A percentile compares a stretch with the other conserved stretches of the same genome.
phyloP scores from a whole-genome alignment of 192 early-diverging fungal species.

The Funneliformis mosseae region DNA sequence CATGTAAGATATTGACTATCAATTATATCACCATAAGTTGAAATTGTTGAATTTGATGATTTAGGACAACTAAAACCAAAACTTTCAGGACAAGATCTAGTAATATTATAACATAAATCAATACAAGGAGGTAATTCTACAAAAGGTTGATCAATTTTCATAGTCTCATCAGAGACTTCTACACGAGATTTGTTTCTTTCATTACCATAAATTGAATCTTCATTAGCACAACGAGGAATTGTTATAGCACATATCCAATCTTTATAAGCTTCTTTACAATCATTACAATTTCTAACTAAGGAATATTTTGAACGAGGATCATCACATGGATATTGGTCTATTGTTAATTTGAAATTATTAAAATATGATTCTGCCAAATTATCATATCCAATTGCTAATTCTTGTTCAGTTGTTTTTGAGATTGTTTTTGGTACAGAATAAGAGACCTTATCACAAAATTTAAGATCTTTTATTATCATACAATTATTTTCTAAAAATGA shows the following conservation, averaged over 20 bases:
- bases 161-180: constrained; percentile 35
- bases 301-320: constrained; percentile 49
- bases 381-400: constrained; percentile 52
- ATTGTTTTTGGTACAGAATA: constrained; percentile 52
- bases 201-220: constrained; percentile 16
- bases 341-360: constrained; percentile 50
- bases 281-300: constrained; percentile 55
- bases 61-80: constrained; percentile 56
- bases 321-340: constrained; percentile 55
- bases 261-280: constrained; percentile 56
- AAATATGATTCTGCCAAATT: constrained; percentile 40
- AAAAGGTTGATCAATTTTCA: constrained; percentile 42
- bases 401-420: constrained; percentile 21
- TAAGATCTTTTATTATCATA: constrained; percentile 50
- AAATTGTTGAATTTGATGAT: background rate
- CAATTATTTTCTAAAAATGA: constrained; percentile 44
- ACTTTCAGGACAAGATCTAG: constrained; percentile 60
- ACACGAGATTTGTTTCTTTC: constrained; percentile 30
- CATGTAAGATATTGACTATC: background rate
- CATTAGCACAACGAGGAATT: constrained; percentile 58
- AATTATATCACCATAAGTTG: background rate
- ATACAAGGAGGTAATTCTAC: constrained; percentile 58
- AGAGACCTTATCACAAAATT: constrained; percentile 56
- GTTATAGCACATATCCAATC: constrained; percentile 57
- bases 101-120: constrained; percentile 59